Evolutionary conservation across 345 rosid species (phyloP).

Genomic region (Sonneratia alba): DNA sequence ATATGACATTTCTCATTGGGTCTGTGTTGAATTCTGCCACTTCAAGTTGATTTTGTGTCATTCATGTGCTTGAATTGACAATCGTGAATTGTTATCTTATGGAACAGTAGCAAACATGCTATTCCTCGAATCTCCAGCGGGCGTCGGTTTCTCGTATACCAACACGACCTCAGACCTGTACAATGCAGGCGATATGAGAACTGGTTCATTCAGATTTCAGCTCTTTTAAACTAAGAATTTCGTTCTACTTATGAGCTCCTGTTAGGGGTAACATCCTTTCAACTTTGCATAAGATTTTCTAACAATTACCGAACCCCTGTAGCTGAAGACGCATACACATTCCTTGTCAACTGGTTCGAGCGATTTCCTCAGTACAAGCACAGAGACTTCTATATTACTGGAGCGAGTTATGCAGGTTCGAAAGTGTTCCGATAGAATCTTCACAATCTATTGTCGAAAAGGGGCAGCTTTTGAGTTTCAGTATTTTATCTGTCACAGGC

Average conservation of each 20-base stretch:
- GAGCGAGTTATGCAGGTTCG: conserved; percentile 92
- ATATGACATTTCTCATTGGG: neutral
- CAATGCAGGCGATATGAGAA: conserved; percentile 71
- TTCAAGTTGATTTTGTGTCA: neutral
- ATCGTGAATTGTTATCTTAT: neutral
- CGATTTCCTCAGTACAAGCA: conserved; percentile 94
- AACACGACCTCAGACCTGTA: conserved; percentile 79
- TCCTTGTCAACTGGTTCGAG: conserved; percentile 82
- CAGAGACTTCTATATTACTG: conserved; percentile 88
- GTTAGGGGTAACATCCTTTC: neutral
- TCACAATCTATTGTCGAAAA: neutral
- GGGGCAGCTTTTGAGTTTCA: neutral
- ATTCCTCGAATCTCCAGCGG: conserved; percentile 94
- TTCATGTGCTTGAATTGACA: neutral
- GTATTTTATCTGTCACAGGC: conserved; percentile 31
- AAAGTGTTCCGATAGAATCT: neutral
- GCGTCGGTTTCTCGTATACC: conserved; percentile 90
- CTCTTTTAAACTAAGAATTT: neutral
- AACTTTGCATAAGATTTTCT: neutral
- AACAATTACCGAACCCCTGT: conserved; percentile 10
- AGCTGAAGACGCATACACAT: conserved; percentile 88
- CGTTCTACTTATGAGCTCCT: no score
- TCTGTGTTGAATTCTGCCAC: neutral
- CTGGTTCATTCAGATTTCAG: conserved; percentile 35
- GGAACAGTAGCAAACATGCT: conserved; percentile 75